phyloP scores from a whole-genome alignment of 345 rosid species.

The Citrus cavaleriei region DNA sequence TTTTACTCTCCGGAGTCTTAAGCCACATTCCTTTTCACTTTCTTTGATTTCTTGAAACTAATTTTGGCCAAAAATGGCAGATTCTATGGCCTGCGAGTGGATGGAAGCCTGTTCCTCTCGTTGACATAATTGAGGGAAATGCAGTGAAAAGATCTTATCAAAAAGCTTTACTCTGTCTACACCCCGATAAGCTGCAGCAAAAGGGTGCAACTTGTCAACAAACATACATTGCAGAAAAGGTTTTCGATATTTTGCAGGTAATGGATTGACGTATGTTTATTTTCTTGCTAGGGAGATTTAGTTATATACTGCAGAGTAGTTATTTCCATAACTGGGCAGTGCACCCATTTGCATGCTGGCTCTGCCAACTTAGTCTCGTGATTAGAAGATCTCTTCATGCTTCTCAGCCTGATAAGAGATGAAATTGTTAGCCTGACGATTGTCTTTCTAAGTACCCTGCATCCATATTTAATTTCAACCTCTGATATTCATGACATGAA shows the following conservation, averaged over 20 bases:
- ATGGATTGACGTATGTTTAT: background rate
- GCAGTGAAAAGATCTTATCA: slow-evolving; percentile 86
- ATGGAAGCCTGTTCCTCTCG: slow-evolving; percentile 87
- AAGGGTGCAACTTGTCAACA: slow-evolving; percentile 69
- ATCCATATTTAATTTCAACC: background rate
- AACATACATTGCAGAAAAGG: slow-evolving; percentile 69
- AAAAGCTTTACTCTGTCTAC: slow-evolving; percentile 78
- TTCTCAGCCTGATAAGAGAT: background rate
- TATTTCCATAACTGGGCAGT: background rate
- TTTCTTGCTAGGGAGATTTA: background rate
- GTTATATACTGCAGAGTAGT: background rate
- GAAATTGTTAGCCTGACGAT: background rate
- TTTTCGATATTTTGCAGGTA: slow-evolving; percentile 89
- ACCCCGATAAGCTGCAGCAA: slow-evolving; percentile 95
- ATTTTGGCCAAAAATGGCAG: slow-evolving; percentile 27
- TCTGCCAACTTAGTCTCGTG: background rate
- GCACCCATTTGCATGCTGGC: background rate
- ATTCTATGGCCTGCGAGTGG: slow-evolving; percentile 87
- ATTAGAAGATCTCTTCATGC: background rate
- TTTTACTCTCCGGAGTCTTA: background rate
- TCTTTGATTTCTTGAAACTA: background rate
- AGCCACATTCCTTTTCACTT: background rate
- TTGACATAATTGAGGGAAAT: slow-evolving; percentile 79
- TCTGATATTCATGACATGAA: background rate
- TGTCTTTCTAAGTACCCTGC: background rate